A percentile compares a stretch with the other conserved stretches of the same genome.
Conservation (phyloP, 1,139 yeast species). For the Magnusiomyces clavatus region DNA sequence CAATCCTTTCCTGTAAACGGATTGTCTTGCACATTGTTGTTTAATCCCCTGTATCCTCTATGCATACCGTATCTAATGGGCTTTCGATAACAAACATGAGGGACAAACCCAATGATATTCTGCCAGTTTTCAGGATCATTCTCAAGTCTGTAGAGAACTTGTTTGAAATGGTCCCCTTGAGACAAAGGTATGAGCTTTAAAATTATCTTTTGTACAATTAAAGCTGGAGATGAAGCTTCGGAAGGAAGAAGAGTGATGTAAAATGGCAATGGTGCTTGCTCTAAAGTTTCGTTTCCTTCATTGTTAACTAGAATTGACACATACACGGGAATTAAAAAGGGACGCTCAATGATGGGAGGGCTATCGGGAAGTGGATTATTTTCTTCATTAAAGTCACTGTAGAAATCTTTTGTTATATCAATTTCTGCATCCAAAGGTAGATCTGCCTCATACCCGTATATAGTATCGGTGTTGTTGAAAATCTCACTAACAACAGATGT, state of each 20-base stretch:
- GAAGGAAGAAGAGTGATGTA: slow-evolving; percentile 49
- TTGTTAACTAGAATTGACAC: not conserved
- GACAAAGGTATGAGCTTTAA: slow-evolving; percentile 6
- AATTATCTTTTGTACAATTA: slow-evolving; percentile 45
- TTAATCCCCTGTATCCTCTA: too few relatives aligned
- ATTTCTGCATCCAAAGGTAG: slow-evolving; percentile 10
- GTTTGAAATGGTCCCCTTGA: not conserved
- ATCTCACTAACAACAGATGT: slow-evolving; percentile 51
- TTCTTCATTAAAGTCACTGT: slow-evolving; percentile 14
- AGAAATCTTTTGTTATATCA: too few relatives aligned
- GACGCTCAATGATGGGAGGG: too few relatives aligned
- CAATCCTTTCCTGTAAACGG: not conserved
- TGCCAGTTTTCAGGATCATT: not conserved
- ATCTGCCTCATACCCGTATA: slow-evolving; percentile 15
- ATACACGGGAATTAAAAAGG: too few relatives aligned
- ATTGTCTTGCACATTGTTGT: not conserved
- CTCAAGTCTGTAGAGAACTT: not conserved
- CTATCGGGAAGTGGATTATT: too few relatives aligned
- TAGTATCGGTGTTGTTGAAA: slow-evolving; percentile 56
- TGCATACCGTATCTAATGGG: too few relatives aligned
- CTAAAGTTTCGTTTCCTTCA: slow-evolving; percentile 13
- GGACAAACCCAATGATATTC: not conserved
- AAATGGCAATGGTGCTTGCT: slow-evolving; percentile 44
- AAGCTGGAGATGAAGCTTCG: slow-evolving; percentile 46
- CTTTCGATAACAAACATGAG: not conserved